Conservation (phyloP, 148 eudicot genomes). For the Rhododendron vialii region DNA sequence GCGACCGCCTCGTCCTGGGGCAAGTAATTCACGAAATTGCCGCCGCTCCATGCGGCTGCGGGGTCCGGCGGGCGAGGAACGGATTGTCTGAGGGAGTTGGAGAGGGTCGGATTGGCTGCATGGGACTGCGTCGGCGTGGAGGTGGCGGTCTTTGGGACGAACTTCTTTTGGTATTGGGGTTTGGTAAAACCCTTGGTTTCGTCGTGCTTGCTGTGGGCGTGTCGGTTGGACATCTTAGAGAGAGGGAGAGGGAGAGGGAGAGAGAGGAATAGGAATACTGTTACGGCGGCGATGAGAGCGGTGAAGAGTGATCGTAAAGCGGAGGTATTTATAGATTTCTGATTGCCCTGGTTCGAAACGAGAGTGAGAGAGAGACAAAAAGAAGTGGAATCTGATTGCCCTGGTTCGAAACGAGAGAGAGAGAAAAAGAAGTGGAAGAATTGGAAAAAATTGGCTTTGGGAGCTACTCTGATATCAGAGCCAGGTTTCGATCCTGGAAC, state of each 20-base stretch:
- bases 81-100: constrained; percentile 43
- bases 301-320: background rate
- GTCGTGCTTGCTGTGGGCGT: constrained; percentile 12
- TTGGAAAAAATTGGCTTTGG: background rate
- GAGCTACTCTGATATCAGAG: background rate
- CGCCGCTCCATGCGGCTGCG: background rate
- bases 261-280: background rate
- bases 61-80: constrained; percentile 14
- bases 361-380: background rate
- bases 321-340: background rate
- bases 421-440: background rate
- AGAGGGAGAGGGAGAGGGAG: background rate
- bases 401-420: background rate
- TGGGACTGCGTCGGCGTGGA: constrained; percentile 2
- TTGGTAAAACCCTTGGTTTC: constrained; percentile 22
- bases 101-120: constrained; percentile 30
- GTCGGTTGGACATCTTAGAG: background rate
- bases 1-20: constrained; percentile 98
- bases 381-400: background rate
- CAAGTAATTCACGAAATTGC: constrained; percentile 69
- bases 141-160: constrained; percentile 25
- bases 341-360: background rate
- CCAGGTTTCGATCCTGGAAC: constrained; percentile 7
- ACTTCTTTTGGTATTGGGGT: constrained; percentile 41
- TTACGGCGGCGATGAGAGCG: background rate